A percentile compares a stretch with the other conserved stretches of the same genome.
phyloP scores from a whole-genome alignment of 768 basidiomycete species.

The Solioccasus polychromus region DNA sequence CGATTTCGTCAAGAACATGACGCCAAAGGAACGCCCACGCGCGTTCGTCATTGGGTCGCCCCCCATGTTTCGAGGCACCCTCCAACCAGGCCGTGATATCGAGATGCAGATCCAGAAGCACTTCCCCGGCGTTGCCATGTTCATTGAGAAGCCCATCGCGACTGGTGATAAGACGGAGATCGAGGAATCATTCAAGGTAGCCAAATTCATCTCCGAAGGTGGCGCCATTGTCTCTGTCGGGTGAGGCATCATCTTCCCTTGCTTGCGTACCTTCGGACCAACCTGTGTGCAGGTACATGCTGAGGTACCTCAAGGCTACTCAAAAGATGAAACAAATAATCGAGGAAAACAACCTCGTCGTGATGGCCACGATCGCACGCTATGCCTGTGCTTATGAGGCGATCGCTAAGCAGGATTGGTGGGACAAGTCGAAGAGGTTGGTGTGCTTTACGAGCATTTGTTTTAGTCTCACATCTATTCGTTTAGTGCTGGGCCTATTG shows the following conservation, averaged over 20 bases:
- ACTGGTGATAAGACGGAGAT: slow-evolving; percentile 74
- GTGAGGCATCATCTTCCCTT: slow-evolving; percentile 38
- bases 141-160: slow-evolving; percentile 91
- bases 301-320: slow-evolving; percentile 89
- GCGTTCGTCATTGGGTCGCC: slow-evolving; percentile 89
- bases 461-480: slow-evolving; percentile 1
- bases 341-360: slow-evolving; percentile 87
- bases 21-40: slow-evolving; percentile 63
- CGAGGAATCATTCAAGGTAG: slow-evolving; percentile 65
- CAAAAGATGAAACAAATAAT: slow-evolving; percentile 98
- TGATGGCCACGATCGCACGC: slow-evolving; percentile 94
- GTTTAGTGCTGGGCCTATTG: slow-evolving; percentile 68
- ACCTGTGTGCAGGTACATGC: slow-evolving; percentile 67
- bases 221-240: slow-evolving; percentile 86
- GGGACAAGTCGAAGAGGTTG: slow-evolving; percentile 89
- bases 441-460: slow-evolving; percentile 29
- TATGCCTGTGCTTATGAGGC: slow-evolving; percentile 87
- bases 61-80: slow-evolving; percentile 88
- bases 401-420: slow-evolving; percentile 85
- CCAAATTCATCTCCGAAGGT: slow-evolving; percentile 65
- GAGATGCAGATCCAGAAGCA: slow-evolving; percentile 83
- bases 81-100: slow-evolving; percentile 73
- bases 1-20: slow-evolving; percentile 74
- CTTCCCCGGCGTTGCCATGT: slow-evolving; percentile 87
- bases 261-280: neutral